These are phyloP conservation scores for Tulasnella calospora DNA, from an alignment of 768 basidiomycete genomes.

Conservation along the genomic window DNA sequence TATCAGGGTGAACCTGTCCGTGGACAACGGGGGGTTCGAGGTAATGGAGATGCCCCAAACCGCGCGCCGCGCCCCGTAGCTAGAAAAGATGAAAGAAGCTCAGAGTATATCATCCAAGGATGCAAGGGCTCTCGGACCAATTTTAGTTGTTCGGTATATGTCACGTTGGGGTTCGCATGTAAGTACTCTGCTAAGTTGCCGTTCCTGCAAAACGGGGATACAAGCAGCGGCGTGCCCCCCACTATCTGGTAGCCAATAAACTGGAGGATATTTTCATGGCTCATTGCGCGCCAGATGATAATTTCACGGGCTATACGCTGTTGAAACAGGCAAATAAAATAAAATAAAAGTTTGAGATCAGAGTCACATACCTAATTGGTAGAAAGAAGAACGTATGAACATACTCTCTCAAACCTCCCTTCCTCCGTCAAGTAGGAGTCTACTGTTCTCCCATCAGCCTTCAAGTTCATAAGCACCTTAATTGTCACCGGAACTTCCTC, in stretches of 20 bases:
- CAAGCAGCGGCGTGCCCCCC: background rate
- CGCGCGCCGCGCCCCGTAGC: slow-evolving; percentile 24
- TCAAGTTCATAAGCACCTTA: too few species aligned
- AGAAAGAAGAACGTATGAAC: too few species aligned
- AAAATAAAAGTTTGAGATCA: too few species aligned
- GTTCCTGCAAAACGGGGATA: background rate
- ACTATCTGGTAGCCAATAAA: background rate
- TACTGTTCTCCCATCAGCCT: too few species aligned
- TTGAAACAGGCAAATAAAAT: too few species aligned
- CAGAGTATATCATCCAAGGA: background rate
- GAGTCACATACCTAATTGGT: too few species aligned
- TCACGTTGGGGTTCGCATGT: background rate
- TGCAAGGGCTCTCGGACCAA: too few species aligned
- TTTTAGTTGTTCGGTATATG: background rate
- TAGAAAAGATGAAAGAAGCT: background rate
- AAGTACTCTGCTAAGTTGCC: background rate
- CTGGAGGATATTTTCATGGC: background rate
- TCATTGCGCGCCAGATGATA: too few species aligned
- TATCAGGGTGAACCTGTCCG: slow-evolving; percentile 12
- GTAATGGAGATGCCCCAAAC: slow-evolving; percentile 26
- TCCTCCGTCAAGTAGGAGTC: too few species aligned
- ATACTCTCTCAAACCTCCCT: too few species aligned
- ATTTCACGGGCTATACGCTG: too few species aligned
- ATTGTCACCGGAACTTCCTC: too few species aligned
- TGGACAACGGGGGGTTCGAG: slow-evolving; percentile 26